Evolutionary conservation across 192 early-diverging fungal genomes (phyloP), one percentile per base, ranked within the genome.

Genomic region (Entomortierella beljakovae): DNA sequence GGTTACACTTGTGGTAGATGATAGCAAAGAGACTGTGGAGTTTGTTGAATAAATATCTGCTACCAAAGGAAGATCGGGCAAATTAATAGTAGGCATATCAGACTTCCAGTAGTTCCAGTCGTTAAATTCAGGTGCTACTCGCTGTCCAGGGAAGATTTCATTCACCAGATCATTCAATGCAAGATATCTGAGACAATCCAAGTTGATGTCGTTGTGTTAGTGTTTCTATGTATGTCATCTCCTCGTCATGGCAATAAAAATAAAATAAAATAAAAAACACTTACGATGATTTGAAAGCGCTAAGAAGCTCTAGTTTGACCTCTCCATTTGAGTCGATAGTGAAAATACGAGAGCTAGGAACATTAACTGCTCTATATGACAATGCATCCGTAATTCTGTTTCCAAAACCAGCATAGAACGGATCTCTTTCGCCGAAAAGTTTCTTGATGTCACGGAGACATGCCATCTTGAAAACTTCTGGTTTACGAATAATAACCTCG

Each of bases 361-460:
- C 90, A 80, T 96, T 91, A 50, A 99, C 98, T 68, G 89, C 92
- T 49, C 95, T 91, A 71, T 99, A 99, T 1, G 95, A 95, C 37
- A 98, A 88, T 29, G 97, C 96, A 80, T 98, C 96, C 23, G 96
- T 98, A 57, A 97, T 96, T n/a, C 97, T 86, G 80, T 99, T 98
- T 34, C 96, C 96, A 70, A 97, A 99, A 0, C 98, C 98, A 4
- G 97, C 98, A 79, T 95, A 97, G 67, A 99, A 99, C 7, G 96
- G 96, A 54, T 86, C 91, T 16, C 76, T 68, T 48, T 92, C 92
- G 22, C 88, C 93, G 88, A 95, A 99, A 38, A 99, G 75, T 35
- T 91, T 85, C 73, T 93, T 89, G 53, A 99, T 95, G 80, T 98
- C 96, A 31, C 92, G 87, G 35, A 99, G 84, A 83, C 95, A 97